A percentile compares a stretch with the other conserved stretches of the same genome.
phyloP scores from a whole-genome alignment of 768 basidiomycete genomes.

The Tricholomella constricta region DNA sequence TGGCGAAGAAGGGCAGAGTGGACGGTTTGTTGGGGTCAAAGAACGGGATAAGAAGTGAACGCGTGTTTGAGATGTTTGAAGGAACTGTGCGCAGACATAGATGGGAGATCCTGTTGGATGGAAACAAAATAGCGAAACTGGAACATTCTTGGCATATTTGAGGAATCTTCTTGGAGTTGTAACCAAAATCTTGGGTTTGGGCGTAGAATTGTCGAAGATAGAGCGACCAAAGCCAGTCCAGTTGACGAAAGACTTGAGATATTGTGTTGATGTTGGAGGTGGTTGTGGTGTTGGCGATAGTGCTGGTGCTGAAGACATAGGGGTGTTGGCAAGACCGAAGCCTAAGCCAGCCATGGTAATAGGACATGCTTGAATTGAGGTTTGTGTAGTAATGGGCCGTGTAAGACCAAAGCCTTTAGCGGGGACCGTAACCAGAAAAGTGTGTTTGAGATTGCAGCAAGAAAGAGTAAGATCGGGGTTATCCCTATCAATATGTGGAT shows the following conservation, averaged over 20 bases:
- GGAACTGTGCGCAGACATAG: conserved; percentile 34
- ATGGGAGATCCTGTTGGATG: no score
- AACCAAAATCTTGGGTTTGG: conserved; percentile 16
- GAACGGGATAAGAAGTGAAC: background rate
- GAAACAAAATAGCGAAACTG: no score
- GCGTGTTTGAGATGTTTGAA: background rate
- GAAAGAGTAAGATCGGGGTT: conserved; percentile 21
- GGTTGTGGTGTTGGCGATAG: background rate
- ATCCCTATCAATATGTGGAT: conserved; percentile 37
- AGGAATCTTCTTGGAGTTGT: conserved; percentile 18
- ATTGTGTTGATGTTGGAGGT: no score
- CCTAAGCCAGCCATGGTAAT: conserved; percentile 27
- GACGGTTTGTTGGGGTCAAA: background rate
- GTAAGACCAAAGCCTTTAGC: conserved; percentile 28
- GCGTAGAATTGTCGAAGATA: conserved; percentile 10
- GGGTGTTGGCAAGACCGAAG: conserved; percentile 23
- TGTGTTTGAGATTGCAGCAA: conserved; percentile 26
- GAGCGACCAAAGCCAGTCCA: conserved; percentile 4
- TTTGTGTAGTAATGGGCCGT: conserved; percentile 8
- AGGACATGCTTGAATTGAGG: conserved; percentile 4
- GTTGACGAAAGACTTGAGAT: no score
- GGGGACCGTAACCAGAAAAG: conserved; percentile 16
- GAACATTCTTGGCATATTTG: conserved; percentile 22
- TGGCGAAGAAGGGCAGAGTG: conserved; percentile 22
- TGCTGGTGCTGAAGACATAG: conserved; percentile 12